phyloP scores from a whole-genome alignment of 768 basidiomycete species.

The Phylloporus sp. region DNA sequence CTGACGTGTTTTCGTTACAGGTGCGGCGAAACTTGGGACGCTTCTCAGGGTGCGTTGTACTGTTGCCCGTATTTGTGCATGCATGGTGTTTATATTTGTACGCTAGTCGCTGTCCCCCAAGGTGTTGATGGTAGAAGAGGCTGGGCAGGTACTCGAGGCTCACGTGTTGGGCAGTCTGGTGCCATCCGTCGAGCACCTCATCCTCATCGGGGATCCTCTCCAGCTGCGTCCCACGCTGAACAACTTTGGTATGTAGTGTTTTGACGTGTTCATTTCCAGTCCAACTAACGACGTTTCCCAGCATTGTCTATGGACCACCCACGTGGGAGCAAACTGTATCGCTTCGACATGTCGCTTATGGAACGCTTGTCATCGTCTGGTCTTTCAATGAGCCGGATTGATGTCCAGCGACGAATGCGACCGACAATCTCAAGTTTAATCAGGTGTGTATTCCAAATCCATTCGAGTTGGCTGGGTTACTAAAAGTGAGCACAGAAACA shows the following conservation, averaged over 20 bases:
- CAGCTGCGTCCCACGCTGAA: conserved; percentile 68
- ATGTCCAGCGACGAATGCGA: conserved; percentile 73
- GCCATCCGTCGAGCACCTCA: conserved; percentile 63
- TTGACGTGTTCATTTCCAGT: neutral
- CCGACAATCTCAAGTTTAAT: conserved; percentile 58
- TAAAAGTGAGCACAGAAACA: conserved; percentile 35
- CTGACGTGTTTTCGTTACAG: conserved; percentile 28
- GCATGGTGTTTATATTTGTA: neutral
- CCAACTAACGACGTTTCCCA: conserved; percentile 26
- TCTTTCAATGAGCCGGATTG: conserved; percentile 62
- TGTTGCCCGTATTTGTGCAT: neutral
- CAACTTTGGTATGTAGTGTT: conserved; percentile 46
- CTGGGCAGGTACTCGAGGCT: conserved; percentile 77
- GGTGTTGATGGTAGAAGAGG: conserved; percentile 72
- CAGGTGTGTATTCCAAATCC: conserved; percentile 2
- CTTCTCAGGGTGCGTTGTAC: conserved; percentile 46
- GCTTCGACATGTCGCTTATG: conserved; percentile 72
- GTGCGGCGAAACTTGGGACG: conserved; percentile 61
- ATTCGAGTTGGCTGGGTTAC: neutral
- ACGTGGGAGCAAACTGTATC: conserved; percentile 50
- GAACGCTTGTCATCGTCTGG: conserved; percentile 58
- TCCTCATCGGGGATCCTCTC: conserved; percentile 75
- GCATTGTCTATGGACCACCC: conserved; percentile 65
- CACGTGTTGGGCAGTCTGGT: conserved; percentile 65
- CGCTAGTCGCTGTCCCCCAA: conserved; percentile 51